Conservation (phyloP, 495 filamentous ascomycete species). For the Neurospora tetraspora region DNA sequence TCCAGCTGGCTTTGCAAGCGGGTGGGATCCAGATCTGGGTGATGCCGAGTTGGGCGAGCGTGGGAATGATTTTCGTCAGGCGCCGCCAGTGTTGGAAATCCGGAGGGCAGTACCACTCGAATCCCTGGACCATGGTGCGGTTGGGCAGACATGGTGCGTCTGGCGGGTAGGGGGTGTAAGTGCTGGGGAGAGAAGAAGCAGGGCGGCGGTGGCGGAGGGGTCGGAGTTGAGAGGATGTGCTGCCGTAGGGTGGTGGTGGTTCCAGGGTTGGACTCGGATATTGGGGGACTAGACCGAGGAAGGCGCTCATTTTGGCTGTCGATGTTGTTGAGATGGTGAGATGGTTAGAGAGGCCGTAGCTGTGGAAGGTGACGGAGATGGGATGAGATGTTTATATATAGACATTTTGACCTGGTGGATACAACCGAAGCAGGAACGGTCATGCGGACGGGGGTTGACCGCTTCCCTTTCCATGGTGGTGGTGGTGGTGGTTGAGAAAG, state of each 20-base stretch:
- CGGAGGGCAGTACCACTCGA: constrained; percentile 66
- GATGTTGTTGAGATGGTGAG: background rate
- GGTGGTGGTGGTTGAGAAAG: background rate
- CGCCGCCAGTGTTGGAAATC: constrained; percentile 55
- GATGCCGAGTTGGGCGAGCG: constrained; percentile 50
- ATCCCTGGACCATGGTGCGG: constrained; percentile 56
- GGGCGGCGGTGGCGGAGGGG: constrained; percentile 10
- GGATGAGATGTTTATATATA: background rate
- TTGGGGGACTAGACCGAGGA: constrained; percentile 11
- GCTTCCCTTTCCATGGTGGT: background rate
- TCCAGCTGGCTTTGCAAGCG: constrained; percentile 55
- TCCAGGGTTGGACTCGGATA: constrained; percentile 3
- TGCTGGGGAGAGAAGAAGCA: constrained; percentile 2
- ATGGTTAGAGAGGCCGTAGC: background rate
- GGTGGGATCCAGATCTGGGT: constrained; percentile 65
- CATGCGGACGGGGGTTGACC: background rate
- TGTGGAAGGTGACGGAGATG: background rate
- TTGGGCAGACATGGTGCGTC: constrained; percentile 29
- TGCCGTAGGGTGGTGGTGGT: background rate
- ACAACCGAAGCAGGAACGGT: background rate
- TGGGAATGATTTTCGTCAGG: constrained; percentile 41
- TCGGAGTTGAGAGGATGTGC: constrained; percentile 11
- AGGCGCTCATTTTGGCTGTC: constrained; percentile 12
- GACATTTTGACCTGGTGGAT: background rate
- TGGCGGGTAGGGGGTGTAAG: constrained; percentile 6